Percentiles rank a stretch among this genome's conserved stretches.
Conservation (phyloP, 441 rosid genomes). For the Breynia disticha region DNA sequence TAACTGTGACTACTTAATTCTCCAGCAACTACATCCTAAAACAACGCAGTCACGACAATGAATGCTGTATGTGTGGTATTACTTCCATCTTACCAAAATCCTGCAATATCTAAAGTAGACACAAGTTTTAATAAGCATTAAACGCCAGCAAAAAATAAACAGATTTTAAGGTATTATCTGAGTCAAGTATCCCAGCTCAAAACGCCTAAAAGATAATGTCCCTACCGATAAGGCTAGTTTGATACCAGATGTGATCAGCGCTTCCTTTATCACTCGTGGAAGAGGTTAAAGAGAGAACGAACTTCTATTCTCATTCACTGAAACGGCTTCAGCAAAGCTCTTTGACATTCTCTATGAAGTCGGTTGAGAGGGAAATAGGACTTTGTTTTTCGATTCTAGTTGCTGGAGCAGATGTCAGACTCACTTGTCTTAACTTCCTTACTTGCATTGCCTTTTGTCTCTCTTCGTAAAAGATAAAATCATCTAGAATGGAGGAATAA, state of each 20-base stretch:
- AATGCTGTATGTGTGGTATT: no score
- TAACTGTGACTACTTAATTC: no score
- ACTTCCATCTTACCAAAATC: no score
- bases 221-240: no score
- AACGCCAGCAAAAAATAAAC: no score
- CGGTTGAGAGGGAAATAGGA: constrained; percentile 12
- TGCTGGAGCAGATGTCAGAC: constrained; percentile 12
- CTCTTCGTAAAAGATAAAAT: constrained; percentile 62
- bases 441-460: constrained; percentile 47
- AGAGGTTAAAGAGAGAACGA: constrained; percentile 5
- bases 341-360: constrained; percentile 33
- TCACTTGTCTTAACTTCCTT: constrained; percentile 39
- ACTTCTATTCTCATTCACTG: constrained; percentile 26
- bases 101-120: no score
- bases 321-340: constrained; percentile 33
- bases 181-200: no score
- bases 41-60: no score
- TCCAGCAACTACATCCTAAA: no score
- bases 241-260: constrained; percentile 9
- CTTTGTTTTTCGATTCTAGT: constrained; percentile 43
- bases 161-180: no score
- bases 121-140: no score
- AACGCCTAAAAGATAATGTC: no score
- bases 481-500: constrained; percentile 53
- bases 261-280: constrained; percentile 9